A percentile compares a stretch with the other conserved stretches of the same genome.
Conservation (phyloP, 208 protist species). For the Acanthamoeba rhysodes region DNA sequence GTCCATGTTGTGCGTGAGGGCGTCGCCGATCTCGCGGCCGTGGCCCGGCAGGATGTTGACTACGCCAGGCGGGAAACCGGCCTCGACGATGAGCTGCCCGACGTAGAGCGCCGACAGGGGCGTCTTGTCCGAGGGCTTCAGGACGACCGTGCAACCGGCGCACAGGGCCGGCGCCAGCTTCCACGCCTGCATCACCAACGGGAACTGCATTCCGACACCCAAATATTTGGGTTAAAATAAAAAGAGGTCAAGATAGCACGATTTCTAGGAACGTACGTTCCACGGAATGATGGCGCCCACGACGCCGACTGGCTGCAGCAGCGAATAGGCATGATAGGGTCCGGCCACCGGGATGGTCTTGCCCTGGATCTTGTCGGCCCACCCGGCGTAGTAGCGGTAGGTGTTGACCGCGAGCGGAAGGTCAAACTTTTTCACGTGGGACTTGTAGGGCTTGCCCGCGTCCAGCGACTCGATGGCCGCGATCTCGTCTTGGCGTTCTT, state of each 20-base stretch:
- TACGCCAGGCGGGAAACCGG: conserved; percentile 83
- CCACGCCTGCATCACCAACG: conserved; percentile 66
- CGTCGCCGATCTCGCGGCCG: conserved; percentile 54
- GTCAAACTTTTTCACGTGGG: conserved; percentile 86
- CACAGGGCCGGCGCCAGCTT: conserved; percentile 48
- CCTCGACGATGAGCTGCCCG: conserved; percentile 77
- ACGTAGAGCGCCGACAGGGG: conserved; percentile 78
- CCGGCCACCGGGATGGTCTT: conserved; percentile 87
- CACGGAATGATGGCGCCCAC: conserved; percentile 93
- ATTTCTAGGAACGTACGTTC: conserved; percentile 86
- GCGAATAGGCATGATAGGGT: conserved; percentile 88
- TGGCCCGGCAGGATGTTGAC: conserved; percentile 80
- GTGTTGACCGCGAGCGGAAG: conserved; percentile 88
- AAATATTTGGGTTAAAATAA: no score
- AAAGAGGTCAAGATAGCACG: no score
- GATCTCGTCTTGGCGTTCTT: no score
- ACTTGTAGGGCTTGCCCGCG: conserved; percentile 93
- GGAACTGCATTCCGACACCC: background rate
- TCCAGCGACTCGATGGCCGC: conserved; percentile 80
- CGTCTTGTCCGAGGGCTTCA: conserved; percentile 80
- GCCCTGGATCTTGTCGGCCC: conserved; percentile 93
- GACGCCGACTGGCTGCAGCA: conserved; percentile 92
- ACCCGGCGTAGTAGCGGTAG: conserved; percentile 87
- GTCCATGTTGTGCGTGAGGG: conserved; percentile 65
- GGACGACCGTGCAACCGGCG: conserved; percentile 39